Evolutionary conservation across 148 eudicot genomes (phyloP).

Genomic region (Fallopia convolvulus): DNA sequence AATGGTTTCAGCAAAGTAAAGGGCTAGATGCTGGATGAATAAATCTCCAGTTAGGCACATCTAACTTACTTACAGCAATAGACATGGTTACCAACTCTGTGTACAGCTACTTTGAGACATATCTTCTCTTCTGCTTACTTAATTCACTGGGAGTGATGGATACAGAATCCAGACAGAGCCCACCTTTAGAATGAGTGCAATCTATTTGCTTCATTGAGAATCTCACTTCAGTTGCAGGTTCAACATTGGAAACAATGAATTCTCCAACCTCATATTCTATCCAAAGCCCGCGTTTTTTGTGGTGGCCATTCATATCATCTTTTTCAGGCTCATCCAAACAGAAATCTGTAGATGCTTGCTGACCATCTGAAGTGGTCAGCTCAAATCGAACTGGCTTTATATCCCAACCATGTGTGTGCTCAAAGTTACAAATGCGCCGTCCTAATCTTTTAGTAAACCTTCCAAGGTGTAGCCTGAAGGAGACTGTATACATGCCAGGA

Average conservation of each 20-base stretch:
- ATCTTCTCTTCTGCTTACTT: slow-evolving; percentile 23
- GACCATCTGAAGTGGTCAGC: slow-evolving; percentile 76
- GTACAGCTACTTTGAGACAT: background rate
- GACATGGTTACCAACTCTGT: background rate
- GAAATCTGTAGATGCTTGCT: slow-evolving; percentile 53
- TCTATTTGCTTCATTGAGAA: slow-evolving; percentile 98
- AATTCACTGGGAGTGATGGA: slow-evolving; percentile 64
- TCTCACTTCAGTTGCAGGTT: slow-evolving; percentile 42
- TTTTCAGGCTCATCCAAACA: slow-evolving; percentile 55
- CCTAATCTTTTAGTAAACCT: slow-evolving; percentile 70
- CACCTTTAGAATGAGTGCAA: slow-evolving; percentile 99
- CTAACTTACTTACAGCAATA: slow-evolving; percentile 5
- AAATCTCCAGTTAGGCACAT: background rate
- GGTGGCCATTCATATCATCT: slow-evolving; percentile 38
- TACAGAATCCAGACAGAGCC: slow-evolving; percentile 91
- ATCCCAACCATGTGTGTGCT: slow-evolving; percentile 97
- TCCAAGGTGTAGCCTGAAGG: slow-evolving; percentile 83
- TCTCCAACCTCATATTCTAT: slow-evolving; percentile 82
- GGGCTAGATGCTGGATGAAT: background rate
- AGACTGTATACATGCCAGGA: slow-evolving; percentile 63
- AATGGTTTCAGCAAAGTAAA: background rate
- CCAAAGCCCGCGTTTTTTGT: slow-evolving; percentile 88
- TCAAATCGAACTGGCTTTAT: slow-evolving; percentile 86
- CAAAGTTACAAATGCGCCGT: slow-evolving; percentile 66
- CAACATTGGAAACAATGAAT: slow-evolving; percentile 46